Conservation (phyloP, 345 rosid genomes). For the Corymbia maculata region DNA sequence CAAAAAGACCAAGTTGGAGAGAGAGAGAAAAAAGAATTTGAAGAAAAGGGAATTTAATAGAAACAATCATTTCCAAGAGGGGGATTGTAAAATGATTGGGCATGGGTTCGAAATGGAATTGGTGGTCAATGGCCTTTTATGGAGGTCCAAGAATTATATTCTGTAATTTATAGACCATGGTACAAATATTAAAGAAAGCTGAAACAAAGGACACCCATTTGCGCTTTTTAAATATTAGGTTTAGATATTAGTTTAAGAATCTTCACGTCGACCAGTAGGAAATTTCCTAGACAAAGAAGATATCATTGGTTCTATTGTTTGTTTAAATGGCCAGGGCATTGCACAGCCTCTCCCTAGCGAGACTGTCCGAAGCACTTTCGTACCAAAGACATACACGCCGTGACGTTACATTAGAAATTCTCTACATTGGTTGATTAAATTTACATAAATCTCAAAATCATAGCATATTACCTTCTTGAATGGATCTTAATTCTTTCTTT, state of each 20-base stretch:
- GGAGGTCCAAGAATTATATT: not conserved
- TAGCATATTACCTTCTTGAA: not conserved
- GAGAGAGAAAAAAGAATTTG: not conserved
- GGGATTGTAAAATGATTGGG: not conserved
- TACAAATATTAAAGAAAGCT: not conserved
- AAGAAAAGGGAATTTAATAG: not conserved
- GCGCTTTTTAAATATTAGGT: not conserved
- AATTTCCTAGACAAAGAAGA: not conserved
- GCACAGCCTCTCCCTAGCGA: not conserved
- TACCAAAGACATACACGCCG: not conserved
- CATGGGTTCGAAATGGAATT: not conserved
- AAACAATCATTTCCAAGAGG: not conserved
- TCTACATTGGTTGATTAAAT: not conserved
- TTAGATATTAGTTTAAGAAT: not conserved
- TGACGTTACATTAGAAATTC: not conserved
- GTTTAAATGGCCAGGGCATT: not conserved
- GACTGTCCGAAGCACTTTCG: not conserved
- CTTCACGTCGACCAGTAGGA: not conserved
- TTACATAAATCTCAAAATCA: not conserved
- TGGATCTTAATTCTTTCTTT: not conserved
- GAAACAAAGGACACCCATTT: not conserved
- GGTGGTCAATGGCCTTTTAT: not conserved
- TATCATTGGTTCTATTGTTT: not conserved
- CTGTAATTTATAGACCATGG: not conserved
- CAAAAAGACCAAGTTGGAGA: not conserved